These are phyloP conservation scores for Prasinococcaceae sp. DNA, from an alignment of 139 green algal genomes.

Conservation along the genomic window DNA sequence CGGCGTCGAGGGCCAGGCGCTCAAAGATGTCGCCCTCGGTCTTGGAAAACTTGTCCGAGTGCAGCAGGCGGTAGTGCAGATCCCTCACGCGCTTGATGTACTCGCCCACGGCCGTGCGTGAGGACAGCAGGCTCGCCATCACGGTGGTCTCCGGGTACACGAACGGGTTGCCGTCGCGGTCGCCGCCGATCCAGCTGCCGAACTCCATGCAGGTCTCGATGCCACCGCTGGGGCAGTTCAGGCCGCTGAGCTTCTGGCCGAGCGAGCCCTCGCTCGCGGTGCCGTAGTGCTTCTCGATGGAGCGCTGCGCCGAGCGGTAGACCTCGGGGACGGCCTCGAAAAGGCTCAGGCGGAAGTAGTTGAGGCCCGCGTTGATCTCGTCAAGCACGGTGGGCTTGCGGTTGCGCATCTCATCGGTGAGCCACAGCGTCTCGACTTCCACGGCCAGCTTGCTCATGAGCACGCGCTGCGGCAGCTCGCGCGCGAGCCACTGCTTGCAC, in stretches of 20 bases:
- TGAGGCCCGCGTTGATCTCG: slow-evolving; percentile 17
- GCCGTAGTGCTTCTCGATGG: too few relatives aligned
- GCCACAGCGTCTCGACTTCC: slow-evolving; percentile 19
- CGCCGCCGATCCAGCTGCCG: slow-evolving; percentile 85
- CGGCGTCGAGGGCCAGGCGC: not conserved
- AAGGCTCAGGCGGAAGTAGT: slow-evolving; percentile 19
- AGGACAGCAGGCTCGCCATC: slow-evolving; percentile 9
- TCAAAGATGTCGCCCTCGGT: slow-evolving; percentile 2
- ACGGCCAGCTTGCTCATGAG: not conserved
- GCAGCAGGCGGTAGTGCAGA: too few relatives aligned
- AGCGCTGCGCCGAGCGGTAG: slow-evolving; percentile 16
- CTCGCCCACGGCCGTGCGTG: slow-evolving; percentile 14
- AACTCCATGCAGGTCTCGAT: slow-evolving; percentile 30
- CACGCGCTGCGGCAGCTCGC: not conserved
- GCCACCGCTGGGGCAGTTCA: too few relatives aligned
- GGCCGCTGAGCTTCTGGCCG: too few relatives aligned
- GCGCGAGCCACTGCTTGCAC: not conserved
- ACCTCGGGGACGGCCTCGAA: slow-evolving; percentile 16
- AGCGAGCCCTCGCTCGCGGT: too few relatives aligned
- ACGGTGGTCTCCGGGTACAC: slow-evolving; percentile 16
- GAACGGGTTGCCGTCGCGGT: slow-evolving; percentile 85
- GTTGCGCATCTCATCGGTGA: slow-evolving; percentile 16
- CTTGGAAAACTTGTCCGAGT: too few relatives aligned
- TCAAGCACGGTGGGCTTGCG: slow-evolving; percentile 11
- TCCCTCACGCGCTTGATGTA: slow-evolving; percentile 11